Conservation (phyloP, 495 filamentous ascomycete species). For the Lepidopterella palustris region DNA sequence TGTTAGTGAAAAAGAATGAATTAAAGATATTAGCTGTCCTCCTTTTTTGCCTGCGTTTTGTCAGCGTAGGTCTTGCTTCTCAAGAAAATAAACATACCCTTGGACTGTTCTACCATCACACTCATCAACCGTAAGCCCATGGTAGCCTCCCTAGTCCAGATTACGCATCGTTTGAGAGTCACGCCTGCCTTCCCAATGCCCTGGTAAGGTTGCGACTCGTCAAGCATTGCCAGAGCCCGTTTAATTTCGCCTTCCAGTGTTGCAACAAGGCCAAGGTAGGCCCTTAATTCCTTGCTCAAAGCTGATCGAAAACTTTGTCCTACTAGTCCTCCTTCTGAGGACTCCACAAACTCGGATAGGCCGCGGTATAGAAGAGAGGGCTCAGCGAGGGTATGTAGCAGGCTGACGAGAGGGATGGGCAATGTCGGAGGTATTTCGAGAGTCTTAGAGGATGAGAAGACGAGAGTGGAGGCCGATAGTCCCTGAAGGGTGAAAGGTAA, state of each 20-base stretch:
- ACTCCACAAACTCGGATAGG: slow-evolving; percentile 72
- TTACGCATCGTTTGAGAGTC: slow-evolving; percentile 88
- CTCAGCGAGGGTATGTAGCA: slow-evolving; percentile 86
- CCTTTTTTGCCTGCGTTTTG: slow-evolving; percentile 61
- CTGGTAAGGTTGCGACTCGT: slow-evolving; percentile 55
- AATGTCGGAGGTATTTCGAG: slow-evolving; percentile 70
- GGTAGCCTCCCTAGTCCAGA: slow-evolving; percentile 96
- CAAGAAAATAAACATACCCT: slow-evolving; percentile 45
- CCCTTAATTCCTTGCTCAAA: slow-evolving; percentile 73
- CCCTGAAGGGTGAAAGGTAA: slow-evolving; percentile 94
- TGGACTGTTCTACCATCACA: slow-evolving; percentile 84
- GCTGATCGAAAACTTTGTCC: slow-evolving; percentile 90
- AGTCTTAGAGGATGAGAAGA: slow-evolving; percentile 58
- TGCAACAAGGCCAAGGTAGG: slow-evolving; percentile 88
- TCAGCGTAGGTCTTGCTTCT: slow-evolving; percentile 5
- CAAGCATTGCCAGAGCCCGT: slow-evolving; percentile 62
- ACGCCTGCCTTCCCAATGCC: slow-evolving; percentile 83
- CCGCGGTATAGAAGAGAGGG: slow-evolving; percentile 83
- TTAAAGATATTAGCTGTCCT: slow-evolving; percentile 87
- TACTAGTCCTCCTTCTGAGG: slow-evolving; percentile 63
- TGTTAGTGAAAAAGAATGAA: slow-evolving; percentile 86
- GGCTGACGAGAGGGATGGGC: slow-evolving; percentile 75
- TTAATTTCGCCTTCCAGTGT: slow-evolving; percentile 92
- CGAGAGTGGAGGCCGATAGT: slow-evolving; percentile 75
- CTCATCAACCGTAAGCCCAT: slow-evolving; percentile 95